A percentile compares a stretch with the other conserved stretches of the same genome.
These are phyloP conservation scores for Angomonas deanei DNA, from an alignment of 208 protist species.

Conservation along the genomic window DNA sequence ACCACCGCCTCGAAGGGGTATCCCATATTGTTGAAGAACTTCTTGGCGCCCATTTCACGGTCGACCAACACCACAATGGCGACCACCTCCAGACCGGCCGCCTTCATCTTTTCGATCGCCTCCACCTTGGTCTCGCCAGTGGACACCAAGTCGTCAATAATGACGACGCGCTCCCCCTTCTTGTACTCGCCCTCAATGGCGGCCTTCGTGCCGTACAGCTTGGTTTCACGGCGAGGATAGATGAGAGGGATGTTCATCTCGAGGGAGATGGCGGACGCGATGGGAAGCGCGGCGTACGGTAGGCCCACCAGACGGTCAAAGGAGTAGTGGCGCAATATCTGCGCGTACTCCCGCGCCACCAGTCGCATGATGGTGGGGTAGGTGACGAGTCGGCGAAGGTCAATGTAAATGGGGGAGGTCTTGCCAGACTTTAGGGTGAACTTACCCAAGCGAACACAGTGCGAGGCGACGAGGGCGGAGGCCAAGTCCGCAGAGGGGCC, in stretches of 20 bases:
- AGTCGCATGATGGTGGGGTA: slow-evolving; percentile 78
- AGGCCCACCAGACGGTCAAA: slow-evolving; percentile 88
- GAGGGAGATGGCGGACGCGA: slow-evolving; percentile 90
- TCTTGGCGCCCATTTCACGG: slow-evolving; percentile 93
- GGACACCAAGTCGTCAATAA: slow-evolving; percentile 96
- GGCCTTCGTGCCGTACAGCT: slow-evolving; percentile 94
- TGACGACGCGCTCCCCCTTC: slow-evolving; percentile 82
- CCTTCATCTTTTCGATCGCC: slow-evolving; percentile 87
- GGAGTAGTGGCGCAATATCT: slow-evolving; percentile 52
- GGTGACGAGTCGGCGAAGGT: slow-evolving; percentile 90
- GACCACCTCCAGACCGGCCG: slow-evolving; percentile 77
- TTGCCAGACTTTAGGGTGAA: slow-evolving; percentile 96
- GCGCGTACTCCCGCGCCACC: slow-evolving; percentile 73
- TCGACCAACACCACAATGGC: slow-evolving; percentile 93
- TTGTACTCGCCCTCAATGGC: slow-evolving; percentile 93
- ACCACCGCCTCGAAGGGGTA: slow-evolving; percentile 84
- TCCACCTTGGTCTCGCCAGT: slow-evolving; percentile 93
- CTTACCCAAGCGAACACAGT: slow-evolving; percentile 91
- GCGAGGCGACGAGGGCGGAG: slow-evolving; percentile 62
- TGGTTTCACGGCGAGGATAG: slow-evolving; percentile 89
- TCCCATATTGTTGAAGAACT: slow-evolving; percentile 73
- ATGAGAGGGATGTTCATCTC: slow-evolving; percentile 88
- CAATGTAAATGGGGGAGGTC: slow-evolving; percentile 94
- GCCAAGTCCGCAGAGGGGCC: slow-evolving; percentile 47
- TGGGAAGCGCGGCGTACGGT: slow-evolving; percentile 94